Evolutionary conservation across 257 asterid genomes (phyloP).

Genomic region (Przewalskia tangutica): DNA sequence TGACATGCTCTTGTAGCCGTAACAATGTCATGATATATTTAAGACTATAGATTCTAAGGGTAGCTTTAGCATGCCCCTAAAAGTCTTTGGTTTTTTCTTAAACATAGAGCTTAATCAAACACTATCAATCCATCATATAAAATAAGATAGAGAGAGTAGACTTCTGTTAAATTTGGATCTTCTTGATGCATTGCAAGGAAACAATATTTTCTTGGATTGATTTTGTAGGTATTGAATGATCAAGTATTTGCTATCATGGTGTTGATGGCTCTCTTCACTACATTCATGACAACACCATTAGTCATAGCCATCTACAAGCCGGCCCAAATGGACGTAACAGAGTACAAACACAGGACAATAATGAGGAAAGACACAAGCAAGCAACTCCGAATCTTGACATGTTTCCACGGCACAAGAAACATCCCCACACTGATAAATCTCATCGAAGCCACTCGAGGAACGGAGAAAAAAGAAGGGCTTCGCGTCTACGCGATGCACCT

Average conservation of each 20-base stretch:
- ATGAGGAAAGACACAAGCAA: constrained; percentile 19
- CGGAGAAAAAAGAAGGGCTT: constrained; percentile 23
- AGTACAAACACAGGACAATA: constrained; percentile 32
- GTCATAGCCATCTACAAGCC: constrained; percentile 39
- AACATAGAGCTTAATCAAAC: too few species aligned
- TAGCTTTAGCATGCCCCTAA: too few species aligned
- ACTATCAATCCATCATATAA: too few species aligned
- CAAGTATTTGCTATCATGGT: constrained; percentile 23
- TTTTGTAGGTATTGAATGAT: constrained; percentile 50
- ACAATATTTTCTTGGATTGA: too few species aligned
- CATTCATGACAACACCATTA: constrained; percentile 39
- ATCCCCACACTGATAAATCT: constrained; percentile 35
- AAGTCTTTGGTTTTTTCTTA: too few species aligned
- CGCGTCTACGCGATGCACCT: constrained; percentile 50
- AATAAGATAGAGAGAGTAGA: too few species aligned
- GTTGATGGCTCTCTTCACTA: not conserved
- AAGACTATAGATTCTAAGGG: too few species aligned
- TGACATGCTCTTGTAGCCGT: too few species aligned
- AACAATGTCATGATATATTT: too few species aligned
- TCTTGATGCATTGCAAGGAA: too few species aligned
- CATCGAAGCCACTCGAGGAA: constrained; percentile 48
- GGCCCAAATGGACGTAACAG: constrained; percentile 24
- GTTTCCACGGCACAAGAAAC: constrained; percentile 24
- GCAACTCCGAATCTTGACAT: constrained; percentile 22
- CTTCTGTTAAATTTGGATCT: too few species aligned